Base-by-base conservation (phyloP, 1,139 yeast species). In the Candida sanyaensis region DNA sequence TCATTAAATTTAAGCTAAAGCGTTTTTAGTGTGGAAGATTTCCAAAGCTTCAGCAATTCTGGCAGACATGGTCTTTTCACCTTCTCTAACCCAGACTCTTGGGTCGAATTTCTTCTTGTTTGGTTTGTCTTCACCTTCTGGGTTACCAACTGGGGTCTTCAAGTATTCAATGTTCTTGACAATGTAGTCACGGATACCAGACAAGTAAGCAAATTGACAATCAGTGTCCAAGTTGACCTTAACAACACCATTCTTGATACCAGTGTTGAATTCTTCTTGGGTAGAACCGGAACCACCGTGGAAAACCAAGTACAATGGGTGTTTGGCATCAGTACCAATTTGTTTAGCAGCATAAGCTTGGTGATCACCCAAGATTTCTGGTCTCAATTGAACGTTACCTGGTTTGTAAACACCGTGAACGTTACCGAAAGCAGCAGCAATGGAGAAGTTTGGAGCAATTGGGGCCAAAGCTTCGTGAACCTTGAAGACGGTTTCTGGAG, bases 11-110 rank as follows among this genome's bases (percentile, higher is more conserved):
- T 36, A 36, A 36, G 39, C 39, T 9, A 36, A 36, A 36, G 39
- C 17, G 70, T 71, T 71, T 71, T 80, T 77, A 64, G 95, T 78
- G 81, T 85, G 92, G 96, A 93, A 93, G 69, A 88, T 79, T 47
- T 77, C 80, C 71, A 93, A 82, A 67, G 96, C 95, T 73, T 85
- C 87, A 56, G 86, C 60, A 66, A 95, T 81, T 84, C 97, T 89
- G 61, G 74, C 77, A 60, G 84, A 63, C 98, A 93, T 93, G 72
- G 98, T 91, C 92, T 91, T 90, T 83, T 93, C 99, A 83, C 99
- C 99, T 78, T 92, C 98, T 84, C 99, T 92, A 62, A 93, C 97
- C 99, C 99, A 93, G 76, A 92, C 98, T 86, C 99, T 93, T 79
- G 99, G 99, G 80, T 93, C 99, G 72, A 90, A 93, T 90, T 77